These are phyloP conservation scores for Panellus pusillus DNA, from an alignment of 768 basidiomycete genomes.

Conservation along the genomic window DNA sequence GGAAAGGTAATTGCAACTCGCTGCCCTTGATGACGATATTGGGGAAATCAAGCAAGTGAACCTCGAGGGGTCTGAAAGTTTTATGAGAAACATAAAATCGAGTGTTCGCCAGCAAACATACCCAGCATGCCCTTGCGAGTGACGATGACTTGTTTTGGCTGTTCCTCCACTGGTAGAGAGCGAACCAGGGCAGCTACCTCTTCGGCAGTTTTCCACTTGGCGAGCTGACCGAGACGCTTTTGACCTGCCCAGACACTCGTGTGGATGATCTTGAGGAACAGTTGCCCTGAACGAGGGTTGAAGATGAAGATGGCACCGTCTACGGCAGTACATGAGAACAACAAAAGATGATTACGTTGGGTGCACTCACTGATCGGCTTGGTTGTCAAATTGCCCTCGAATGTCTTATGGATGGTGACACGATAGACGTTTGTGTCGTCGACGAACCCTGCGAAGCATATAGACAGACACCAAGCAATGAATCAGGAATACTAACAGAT, in stretches of 20 bases:
- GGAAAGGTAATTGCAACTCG: constrained; percentile 97
- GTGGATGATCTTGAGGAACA: constrained; percentile 99
- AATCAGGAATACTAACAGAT: constrained; percentile 59
- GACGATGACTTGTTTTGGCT: constrained; percentile 99
- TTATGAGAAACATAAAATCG: neutral
- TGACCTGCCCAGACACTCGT: constrained; percentile 99
- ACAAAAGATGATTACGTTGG: neutral
- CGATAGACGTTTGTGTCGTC: constrained; percentile 99
- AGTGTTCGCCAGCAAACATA: constrained; percentile 32
- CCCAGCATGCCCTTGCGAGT: constrained; percentile 99
- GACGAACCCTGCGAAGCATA: constrained; percentile 73
- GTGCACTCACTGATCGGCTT: constrained; percentile 85
- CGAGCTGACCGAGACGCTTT: constrained; percentile 98
- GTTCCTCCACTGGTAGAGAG: constrained; percentile 98
- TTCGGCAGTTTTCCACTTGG: constrained; percentile 99
- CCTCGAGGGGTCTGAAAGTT: constrained; percentile 78
- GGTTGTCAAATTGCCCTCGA: constrained; percentile 99
- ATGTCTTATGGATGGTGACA: constrained; percentile 98
- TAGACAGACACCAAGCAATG: neutral
- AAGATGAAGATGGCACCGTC: constrained; percentile 98
- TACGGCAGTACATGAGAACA: constrained; percentile 27
- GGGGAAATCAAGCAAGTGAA: constrained; percentile 98
- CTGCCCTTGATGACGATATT: constrained; percentile 99
- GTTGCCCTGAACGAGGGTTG: constrained; percentile 96
- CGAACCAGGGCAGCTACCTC: constrained; percentile 98